phyloP scores from a whole-genome alignment of 768 basidiomycete genomes.

The Leccinum rimulosum region DNA sequence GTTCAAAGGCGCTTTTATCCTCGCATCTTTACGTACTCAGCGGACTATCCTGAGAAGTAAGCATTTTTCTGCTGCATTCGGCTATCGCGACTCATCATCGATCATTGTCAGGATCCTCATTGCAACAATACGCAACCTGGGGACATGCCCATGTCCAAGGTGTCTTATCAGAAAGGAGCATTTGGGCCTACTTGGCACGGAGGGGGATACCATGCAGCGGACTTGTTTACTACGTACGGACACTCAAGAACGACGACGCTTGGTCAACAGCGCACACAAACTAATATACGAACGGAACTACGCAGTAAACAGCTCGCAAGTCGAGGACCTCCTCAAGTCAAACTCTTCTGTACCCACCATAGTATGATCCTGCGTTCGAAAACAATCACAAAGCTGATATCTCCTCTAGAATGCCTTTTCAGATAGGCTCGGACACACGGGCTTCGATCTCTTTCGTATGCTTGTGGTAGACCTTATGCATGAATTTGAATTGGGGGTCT shows the following conservation, averaged over 20 bases:
- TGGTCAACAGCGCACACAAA: neutral
- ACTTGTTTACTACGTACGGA: neutral
- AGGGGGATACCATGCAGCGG: neutral
- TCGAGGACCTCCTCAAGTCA: neutral
- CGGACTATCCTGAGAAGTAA: neutral
- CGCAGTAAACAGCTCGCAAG: neutral
- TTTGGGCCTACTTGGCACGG: neutral
- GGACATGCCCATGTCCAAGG: neutral
- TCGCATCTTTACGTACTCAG: neutral
- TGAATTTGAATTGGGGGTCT: too few species aligned
- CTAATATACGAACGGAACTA: neutral
- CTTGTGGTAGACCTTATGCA: neutral
- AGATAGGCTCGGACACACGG: neutral
- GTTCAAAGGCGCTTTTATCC: neutral
- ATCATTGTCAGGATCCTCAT: neutral
- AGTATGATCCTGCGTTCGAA: neutral
- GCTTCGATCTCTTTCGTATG: neutral
- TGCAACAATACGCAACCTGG: neutral
- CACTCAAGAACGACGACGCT: neutral
- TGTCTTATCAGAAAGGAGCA: neutral
- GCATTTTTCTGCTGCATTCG: neutral
- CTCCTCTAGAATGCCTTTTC: neutral
- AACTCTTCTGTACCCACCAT: neutral
- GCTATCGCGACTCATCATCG: neutral
- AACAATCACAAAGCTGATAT: neutral